phyloP scores from a whole-genome alignment of 106 monocot genomes.

The Dioscorea zingiberensis region DNA sequence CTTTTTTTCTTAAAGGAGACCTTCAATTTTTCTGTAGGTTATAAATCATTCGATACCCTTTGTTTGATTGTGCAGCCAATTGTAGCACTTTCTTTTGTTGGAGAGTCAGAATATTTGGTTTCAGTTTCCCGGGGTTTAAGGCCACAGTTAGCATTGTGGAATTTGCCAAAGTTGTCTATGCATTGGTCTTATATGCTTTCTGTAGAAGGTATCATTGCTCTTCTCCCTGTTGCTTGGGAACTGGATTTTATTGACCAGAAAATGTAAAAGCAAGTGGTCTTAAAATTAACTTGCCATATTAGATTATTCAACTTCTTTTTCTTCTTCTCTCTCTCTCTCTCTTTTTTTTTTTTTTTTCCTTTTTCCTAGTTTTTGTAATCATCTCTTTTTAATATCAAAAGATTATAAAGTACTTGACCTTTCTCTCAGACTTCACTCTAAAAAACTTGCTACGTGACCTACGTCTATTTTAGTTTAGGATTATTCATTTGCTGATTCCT shows the following conservation, averaged over 20 bases:
- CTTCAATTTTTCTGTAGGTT: background rate
- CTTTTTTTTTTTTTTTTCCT: background rate
- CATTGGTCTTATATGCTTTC: constrained; percentile 82
- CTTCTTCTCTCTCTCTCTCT: no score
- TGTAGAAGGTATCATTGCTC: constrained; percentile 53
- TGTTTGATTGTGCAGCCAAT: constrained; percentile 56
- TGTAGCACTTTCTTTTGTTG: constrained; percentile 55
- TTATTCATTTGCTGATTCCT: no score
- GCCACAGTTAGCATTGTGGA: constrained; percentile 74
- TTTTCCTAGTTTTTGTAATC: background rate
- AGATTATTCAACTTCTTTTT: background rate
- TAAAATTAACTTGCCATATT: background rate
- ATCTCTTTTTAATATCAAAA: background rate
- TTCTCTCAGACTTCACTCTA: no score
- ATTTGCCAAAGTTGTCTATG: constrained; percentile 57
- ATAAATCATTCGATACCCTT: background rate
- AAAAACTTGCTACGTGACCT: no score
- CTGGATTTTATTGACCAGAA: no score
- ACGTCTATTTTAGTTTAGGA: no score
- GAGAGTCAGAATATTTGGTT: constrained; percentile 62
- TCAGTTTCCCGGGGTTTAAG: constrained; percentile 46
- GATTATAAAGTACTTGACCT: no score
- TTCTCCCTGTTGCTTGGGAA: no score
- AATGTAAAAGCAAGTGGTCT: no score
- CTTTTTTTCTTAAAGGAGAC: no score